phyloP scores from a whole-genome alignment of 805 yeast genomes.

The Myxozyma kluyveri region DNA sequence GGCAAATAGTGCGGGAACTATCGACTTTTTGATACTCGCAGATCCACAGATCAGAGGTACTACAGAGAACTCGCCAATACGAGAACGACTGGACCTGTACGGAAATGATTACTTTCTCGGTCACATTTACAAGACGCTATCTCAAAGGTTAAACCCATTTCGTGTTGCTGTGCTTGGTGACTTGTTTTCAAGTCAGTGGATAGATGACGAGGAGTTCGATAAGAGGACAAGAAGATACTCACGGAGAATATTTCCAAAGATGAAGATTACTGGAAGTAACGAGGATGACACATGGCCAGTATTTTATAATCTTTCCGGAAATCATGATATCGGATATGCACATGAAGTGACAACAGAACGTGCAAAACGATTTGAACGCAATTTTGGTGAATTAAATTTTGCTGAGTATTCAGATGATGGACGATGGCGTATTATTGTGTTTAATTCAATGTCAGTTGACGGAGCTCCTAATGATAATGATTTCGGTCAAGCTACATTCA shows the following conservation, averaged over 20 bases:
- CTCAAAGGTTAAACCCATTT: constrained; percentile 61
- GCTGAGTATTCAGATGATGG: constrained; percentile 62
- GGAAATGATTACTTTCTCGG: constrained; percentile 91
- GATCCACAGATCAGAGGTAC: constrained; percentile 97
- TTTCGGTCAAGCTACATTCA: constrained; percentile 46
- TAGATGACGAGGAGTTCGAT: constrained; percentile 78
- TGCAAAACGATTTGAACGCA: constrained; percentile 66
- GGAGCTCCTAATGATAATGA: constrained; percentile 78
- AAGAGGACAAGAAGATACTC: constrained; percentile 67
- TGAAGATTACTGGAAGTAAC: background rate
- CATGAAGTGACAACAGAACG: constrained; percentile 95
- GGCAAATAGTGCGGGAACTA: constrained; percentile 1
- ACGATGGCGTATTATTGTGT: constrained; percentile 78
- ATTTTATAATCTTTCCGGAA: constrained; percentile 84
- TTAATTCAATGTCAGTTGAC: constrained; percentile 79
- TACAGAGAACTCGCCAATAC: constrained; percentile 65
- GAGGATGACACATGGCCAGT: constrained; percentile 4
- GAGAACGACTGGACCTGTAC: constrained; percentile 73
- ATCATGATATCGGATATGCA: constrained; percentile 92
- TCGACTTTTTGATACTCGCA: constrained; percentile 69
- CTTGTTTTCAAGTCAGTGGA: constrained; percentile 92
- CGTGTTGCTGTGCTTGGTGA: constrained; percentile 92
- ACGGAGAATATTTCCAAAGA: constrained; percentile 35
- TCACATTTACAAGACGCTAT: constrained; percentile 72
- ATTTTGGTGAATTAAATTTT: constrained; percentile 84